These are phyloP conservation scores for Saccharomyces pastorianus DNA, from an alignment of 1,139 yeast species.

Conservation along the genomic window DNA sequence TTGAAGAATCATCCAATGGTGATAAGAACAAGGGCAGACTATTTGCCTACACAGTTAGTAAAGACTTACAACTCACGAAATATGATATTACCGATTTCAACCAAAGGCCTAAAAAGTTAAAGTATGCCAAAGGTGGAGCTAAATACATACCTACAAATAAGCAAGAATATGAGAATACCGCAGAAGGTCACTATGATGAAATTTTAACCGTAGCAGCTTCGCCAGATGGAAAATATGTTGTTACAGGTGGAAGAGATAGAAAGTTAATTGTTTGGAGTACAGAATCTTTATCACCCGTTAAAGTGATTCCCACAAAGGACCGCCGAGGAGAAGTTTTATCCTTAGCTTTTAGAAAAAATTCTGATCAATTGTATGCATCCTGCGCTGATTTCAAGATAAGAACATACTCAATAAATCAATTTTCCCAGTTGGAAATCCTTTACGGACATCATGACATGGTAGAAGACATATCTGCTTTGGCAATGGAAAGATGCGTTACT, in stretches of 20 bases:
- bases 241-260: constrained; percentile 83
- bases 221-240: constrained; percentile 80
- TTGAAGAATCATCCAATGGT: constrained; percentile 13
- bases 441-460: constrained; percentile 95
- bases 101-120: constrained; percentile 53
- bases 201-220: constrained; percentile 75
- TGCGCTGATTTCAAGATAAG: constrained; percentile 89
- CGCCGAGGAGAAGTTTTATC: constrained; percentile 65
- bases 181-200: constrained; percentile 63
- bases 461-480: constrained; percentile 68
- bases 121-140: constrained; percentile 57
- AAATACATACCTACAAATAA: constrained; percentile 40
- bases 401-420: constrained; percentile 76
- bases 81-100: constrained; percentile 53
- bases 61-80: constrained; percentile 72
- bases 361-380: constrained; percentile 84
- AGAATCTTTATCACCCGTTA: constrained; percentile 64
- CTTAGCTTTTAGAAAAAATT: constrained; percentile 65
- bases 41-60: constrained; percentile 70
- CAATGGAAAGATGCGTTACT: constrained; percentile 85
- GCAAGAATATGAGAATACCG: constrained; percentile 34
- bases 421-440: constrained; percentile 79
- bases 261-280: constrained; percentile 79
- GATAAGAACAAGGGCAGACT: constrained; percentile 31
- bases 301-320: constrained; percentile 66